Evolutionary conservation across 2,329 filamentous ascomycete species (phyloP), one percentile per base, ranked within the genome.

Genomic region (Tolypocladium cylindrosporum): DNA sequence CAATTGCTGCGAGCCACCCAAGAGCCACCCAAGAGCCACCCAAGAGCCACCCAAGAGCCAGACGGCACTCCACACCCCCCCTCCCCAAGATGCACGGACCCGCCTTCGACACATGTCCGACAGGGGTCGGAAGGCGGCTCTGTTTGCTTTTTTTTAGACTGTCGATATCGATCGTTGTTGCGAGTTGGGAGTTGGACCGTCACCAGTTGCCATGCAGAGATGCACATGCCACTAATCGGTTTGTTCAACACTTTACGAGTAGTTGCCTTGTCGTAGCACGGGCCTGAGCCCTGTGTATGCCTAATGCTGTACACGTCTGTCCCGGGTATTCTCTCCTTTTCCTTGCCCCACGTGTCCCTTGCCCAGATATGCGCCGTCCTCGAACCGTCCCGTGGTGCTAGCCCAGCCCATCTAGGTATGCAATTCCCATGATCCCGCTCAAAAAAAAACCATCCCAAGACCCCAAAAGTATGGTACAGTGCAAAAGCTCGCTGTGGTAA

Each of bases 91-190:
- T 36, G 58, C 55, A 57, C 58, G 45, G 59, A 42, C 56, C 59
- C 59, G 54, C 59, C 36, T 24, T 21, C 45, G 37, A 57, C 59
- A 58, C 59, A 60, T 60, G 59, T 58, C 48, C 56, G 59, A 52
- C 57, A 59, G 51, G 57, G 57, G 55, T 59, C 41, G 24, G 21
- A 40, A 54, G 45, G 54, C 27, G 45, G 31, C 34, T 45, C 54
- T 54, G 40, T 40, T 45, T 40, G 41, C 50, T 54, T 50, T 9
- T 24, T 24, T 36, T 50, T 16, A 51, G 19, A 8, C 34, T 52
- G 21, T 9, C 37, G 13, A 16, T 7, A 34, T 34, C 31, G 27
- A 37, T 37, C 36, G 13, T 39, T 39, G 37, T 39, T 39, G 37
- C 11, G 13, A 14, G 37, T 14, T 39, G 37, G 3, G 37, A 3